Evolutionary conservation across 2,329 filamentous ascomycete species (phyloP).

Genomic region (Purpureocillium lavendulum): DNA sequence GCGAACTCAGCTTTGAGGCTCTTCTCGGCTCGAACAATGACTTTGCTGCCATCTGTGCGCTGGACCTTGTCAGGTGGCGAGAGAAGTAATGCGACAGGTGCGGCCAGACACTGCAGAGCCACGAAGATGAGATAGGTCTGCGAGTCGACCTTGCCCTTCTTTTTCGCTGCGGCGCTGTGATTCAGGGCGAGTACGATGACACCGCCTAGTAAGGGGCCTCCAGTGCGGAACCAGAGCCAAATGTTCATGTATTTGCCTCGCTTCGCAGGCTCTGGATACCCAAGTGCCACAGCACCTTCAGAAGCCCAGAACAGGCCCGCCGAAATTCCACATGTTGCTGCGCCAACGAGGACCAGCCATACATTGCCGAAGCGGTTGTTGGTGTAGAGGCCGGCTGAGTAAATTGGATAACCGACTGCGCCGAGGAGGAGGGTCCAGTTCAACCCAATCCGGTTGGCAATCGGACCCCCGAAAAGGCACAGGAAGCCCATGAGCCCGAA

Average conservation of each 20-base stretch:
- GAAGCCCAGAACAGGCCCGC: conserved; percentile 43
- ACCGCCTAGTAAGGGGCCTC: conserved; percentile 37
- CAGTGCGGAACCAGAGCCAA: conserved; percentile 37
- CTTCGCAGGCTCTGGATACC: conserved; percentile 37
- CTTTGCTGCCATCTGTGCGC: conserved; percentile 15
- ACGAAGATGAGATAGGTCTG: conserved; percentile 20
- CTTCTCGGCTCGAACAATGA: conserved; percentile 11
- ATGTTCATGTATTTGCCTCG: conserved; percentile 29
- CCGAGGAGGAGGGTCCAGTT: conserved; percentile 34
- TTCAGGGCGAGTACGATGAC: conserved; percentile 37
- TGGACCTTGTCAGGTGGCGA: conserved; percentile 18
- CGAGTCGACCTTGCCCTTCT: conserved; percentile 15
- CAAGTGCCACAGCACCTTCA: conserved; percentile 40
- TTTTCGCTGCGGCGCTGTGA: conserved; percentile 8
- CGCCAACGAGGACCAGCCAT: conserved; percentile 42
- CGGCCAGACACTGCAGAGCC: conserved; percentile 17
- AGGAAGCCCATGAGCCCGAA: conserved; percentile 36
- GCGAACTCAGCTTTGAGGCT: conserved; percentile 14
- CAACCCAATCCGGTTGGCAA: conserved; percentile 40
- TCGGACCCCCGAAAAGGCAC: conserved; percentile 37
- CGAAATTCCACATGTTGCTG: conserved; percentile 36
- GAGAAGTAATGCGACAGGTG: conserved; percentile 16
- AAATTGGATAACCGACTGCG: conserved; percentile 38
- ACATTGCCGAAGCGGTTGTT: conserved; percentile 42
- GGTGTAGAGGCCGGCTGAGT: conserved; percentile 37